Percentiles rank a stretch among this genome's conserved stretches.
These are phyloP conservation scores for Gastrolobium villosum DNA, from an alignment of 306 rosid species.

Conservation along the genomic window DNA sequence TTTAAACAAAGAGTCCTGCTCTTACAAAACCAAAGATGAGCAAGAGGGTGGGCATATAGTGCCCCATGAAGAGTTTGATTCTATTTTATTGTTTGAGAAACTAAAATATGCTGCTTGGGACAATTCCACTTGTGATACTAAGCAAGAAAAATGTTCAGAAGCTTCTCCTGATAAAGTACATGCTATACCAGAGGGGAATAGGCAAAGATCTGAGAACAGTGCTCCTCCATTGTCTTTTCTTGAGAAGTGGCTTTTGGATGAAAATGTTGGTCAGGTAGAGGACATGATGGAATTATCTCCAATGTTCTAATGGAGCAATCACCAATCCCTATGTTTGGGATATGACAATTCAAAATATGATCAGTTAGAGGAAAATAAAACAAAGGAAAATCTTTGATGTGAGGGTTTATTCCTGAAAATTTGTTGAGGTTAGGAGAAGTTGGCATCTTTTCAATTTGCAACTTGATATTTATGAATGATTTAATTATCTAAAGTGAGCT, in stretches of 20 bases:
- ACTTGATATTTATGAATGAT: constrained; percentile 54
- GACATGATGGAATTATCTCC: constrained; percentile 94
- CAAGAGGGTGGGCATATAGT: constrained; percentile 51
- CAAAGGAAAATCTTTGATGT: constrained; percentile 20
- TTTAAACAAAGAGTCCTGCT: constrained; percentile 15
- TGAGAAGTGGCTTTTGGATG: constrained; percentile 97
- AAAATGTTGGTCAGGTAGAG: constrained; percentile 76
- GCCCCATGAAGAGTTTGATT: constrained; percentile 73
- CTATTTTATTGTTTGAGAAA: constrained; percentile 77
- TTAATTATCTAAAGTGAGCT: constrained; percentile 52
- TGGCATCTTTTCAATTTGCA: constrained; percentile 64
- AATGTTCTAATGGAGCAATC: constrained; percentile 61
- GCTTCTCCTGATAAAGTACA: background rate
- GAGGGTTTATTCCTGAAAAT: constrained; percentile 46
- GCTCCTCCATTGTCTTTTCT: constrained; percentile 87
- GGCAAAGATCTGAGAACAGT: constrained; percentile 47
- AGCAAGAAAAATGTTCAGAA: constrained; percentile 50
- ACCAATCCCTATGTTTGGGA: constrained; percentile 42
- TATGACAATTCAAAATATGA: constrained; percentile 31
- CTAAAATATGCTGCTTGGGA: constrained; percentile 71
- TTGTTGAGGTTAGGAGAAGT: constrained; percentile 62
- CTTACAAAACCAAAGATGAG: constrained; percentile 51
- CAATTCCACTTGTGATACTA: constrained; percentile 67
- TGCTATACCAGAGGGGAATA: constrained; percentile 38
- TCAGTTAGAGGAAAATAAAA: background rate